Evolutionary conservation across 345 rosid species (phyloP), one percentile per base, ranked within the genome.

Genomic region (Abelmoschus esculentus): DNA sequence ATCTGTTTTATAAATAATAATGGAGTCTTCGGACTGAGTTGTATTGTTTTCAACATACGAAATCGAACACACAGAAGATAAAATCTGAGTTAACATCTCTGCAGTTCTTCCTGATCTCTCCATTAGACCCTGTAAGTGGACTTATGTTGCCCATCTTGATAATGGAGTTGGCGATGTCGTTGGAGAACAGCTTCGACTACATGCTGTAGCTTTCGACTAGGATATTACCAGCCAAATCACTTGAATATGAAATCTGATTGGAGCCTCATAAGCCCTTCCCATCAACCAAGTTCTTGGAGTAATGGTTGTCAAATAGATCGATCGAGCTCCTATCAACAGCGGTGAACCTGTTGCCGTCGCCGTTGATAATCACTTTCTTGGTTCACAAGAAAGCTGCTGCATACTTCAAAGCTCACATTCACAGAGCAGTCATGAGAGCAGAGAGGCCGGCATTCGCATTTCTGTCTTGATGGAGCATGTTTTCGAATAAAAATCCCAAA

Each of bases 121-220:
- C 26, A 22, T 22, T 22, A 7, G 83, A 38, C 46, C 91, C 92
- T 0, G 83, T 89, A 18, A 81, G 78, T 13, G 87, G 81, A 47
- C 82, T 77, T 47, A 89, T 78, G 76, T 76, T 84, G 34, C 91
- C 91, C 97, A 91, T 83, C 72, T 70, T 89, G 70, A 91, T 79
- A 92, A 91, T 86, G 34, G 92, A 82, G 59, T 75, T 70, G 7
- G 70, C 77, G 36, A 89, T 87, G 61, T 84, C 85, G 15, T 46
- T 62, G 52, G 83, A 75, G 81, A 89, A 91, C 54, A 79, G 72
- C 34, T 1, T 11, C 7, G 47, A 49, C 67, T 72, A 83, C 26
- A 22, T 59, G 72, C 82, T 81, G 68, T 86, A 89, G 73, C 74
- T 75, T 63, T 79, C 75, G 3, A 89, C 91, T 6, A 87, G 75